phyloP scores from a whole-genome alignment of 805 yeast genomes.

The Teunomyces atbi region DNA sequence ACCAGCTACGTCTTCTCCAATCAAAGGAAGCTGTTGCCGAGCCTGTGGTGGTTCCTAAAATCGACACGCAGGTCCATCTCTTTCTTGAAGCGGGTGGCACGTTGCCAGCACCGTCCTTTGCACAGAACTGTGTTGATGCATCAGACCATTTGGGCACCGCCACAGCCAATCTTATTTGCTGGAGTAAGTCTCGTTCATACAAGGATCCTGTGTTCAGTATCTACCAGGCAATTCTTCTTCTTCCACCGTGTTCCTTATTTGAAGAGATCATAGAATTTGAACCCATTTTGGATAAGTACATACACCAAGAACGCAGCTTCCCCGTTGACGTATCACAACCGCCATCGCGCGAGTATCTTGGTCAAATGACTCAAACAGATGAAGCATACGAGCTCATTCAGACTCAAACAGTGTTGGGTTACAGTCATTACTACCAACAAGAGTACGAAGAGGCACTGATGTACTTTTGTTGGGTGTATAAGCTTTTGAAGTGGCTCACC shows the following conservation, averaged over 20 bases:
- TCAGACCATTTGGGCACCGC: neutral
- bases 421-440: slow-evolving; percentile 12
- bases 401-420: slow-evolving; percentile 18
- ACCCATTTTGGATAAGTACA: slow-evolving; percentile 4
- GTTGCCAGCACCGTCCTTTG: neutral
- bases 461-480: slow-evolving; percentile 18
- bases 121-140: neutral
- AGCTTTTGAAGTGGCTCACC: slow-evolving; percentile 11
- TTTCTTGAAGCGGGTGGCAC: neutral
- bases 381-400: slow-evolving; percentile 10
- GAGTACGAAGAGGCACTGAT: slow-evolving; percentile 15
- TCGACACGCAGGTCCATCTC: neutral
- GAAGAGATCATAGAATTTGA: slow-evolving; percentile 7
- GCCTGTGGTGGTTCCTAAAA: neutral
- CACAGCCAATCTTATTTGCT: neutral
- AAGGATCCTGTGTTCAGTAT: neutral
- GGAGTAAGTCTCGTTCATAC: neutral
- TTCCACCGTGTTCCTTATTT: slow-evolving; percentile 15
- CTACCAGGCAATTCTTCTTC: neutral
- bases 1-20: neutral
- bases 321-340: slow-evolving; percentile 17
- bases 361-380: neutral
- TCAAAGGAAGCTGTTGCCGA: too few species aligned
- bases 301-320: slow-evolving; percentile 9
- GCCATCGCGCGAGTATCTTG: slow-evolving; percentile 10